Base-by-base conservation (phyloP, 345 rosid genomes). In the Noccaea caerulescens region DNA sequence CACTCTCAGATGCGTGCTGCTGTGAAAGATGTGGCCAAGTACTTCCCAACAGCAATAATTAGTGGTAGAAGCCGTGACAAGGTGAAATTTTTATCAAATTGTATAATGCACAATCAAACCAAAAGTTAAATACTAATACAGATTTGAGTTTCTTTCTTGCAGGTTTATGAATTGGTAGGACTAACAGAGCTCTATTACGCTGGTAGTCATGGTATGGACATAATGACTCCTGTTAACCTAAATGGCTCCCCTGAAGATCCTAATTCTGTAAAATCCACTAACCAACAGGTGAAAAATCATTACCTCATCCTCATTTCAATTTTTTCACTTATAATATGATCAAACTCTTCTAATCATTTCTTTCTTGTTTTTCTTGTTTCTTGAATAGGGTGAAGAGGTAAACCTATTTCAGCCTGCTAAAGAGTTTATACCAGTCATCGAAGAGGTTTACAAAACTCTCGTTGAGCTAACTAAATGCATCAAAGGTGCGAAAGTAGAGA, bases 141-240 rank as follows among this genome's bases (percentile, higher is more conserved):
- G 39, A 18, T 16, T 52, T 43, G 41, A 41, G 68, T 68, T 74
- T 75, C 23, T 20, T 1, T 63, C 23, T 27, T 77, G 61, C 86
- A 93, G 98, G 99, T 89, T 10, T 89, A 75, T 69, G 77, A 87
- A 63, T 79, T 94, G 84, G 91, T 92, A 78, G 92, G 93, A 83
- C 85, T 94, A 83, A 90, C 86, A 51, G 98, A 94, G 76, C 96
- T 92, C 41, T 85, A 81, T 66, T 94, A 94, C 79, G 99, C 98
- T n/a, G 99, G 99, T 75, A 89, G 99, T 73, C 99, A 94, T 76
- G 99, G 98, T 43, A 94, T 94, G 99, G 99, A 94, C 85, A 92
- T 94, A 9, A 83, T 85, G 86, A 86, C 89, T 16, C 93, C 99
- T 47, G 65, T 72, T 23, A 64, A 46, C 66, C 75, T 63, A 4